A percentile compares a stretch with the other conserved stretches of the same genome.
Evolutionary conservation across 805 yeast species (phyloP).

Genomic region (Candida tallmaniae): DNA sequence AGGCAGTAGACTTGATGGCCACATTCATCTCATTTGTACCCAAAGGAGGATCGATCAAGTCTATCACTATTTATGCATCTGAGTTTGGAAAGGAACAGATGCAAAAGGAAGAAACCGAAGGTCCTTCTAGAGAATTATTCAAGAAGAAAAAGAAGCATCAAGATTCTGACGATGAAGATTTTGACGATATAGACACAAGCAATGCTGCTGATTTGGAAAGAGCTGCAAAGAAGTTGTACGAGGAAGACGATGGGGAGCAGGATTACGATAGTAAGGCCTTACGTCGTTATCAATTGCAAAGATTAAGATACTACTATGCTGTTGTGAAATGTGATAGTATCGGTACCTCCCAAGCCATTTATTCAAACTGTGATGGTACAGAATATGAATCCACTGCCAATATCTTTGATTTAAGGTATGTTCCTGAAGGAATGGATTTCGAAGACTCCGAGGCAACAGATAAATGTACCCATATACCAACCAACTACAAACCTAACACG

Average conservation of each 20-base stretch:
- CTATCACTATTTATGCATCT: constrained; percentile 80
- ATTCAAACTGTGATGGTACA: constrained; percentile 87
- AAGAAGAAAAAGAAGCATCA: constrained; percentile 35
- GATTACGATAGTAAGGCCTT: constrained; percentile 83
- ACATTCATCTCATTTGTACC: constrained; percentile 86
- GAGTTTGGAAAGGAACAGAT: constrained; percentile 91
- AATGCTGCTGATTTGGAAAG: constrained; percentile 48
- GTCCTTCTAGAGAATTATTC: constrained; percentile 88
- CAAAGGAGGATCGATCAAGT: constrained; percentile 82
- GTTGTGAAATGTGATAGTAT: constrained; percentile 78
- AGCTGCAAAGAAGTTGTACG: constrained; percentile 67
- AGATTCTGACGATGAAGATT: constrained; percentile 31
- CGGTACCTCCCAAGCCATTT: constrained; percentile 67
- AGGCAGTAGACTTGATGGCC: constrained; percentile 81
- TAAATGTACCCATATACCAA: constrained; percentile 64
- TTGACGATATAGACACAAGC: constrained; percentile 37
- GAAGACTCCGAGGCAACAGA: constrained; percentile 72
- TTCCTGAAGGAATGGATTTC: constrained; percentile 91
- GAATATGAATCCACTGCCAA: constrained; percentile 96
- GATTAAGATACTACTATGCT: constrained; percentile 91
- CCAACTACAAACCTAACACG: constrained; percentile 68
- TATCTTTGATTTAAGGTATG: constrained; percentile 83
- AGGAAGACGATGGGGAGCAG: constrained; percentile 75
- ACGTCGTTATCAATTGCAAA: constrained; percentile 87
- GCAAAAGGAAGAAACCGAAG: constrained; percentile 84